Conservation (phyloP, 805 yeast genomes). For the Candida coquimbonensis region DNA sequence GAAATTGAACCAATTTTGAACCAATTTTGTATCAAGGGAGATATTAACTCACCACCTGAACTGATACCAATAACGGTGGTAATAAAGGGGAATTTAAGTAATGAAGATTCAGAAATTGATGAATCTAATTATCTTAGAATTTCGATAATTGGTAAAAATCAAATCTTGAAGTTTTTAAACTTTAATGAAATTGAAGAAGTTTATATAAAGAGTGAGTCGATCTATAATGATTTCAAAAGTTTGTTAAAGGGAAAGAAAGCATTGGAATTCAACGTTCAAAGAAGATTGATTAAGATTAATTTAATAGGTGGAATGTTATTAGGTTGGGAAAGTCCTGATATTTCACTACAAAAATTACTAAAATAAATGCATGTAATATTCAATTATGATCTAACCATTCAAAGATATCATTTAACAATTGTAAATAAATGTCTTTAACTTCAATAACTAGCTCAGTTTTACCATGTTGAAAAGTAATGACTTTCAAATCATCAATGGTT, state of each 20-base stretch:
- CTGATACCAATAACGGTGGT: slow-evolving; percentile 10
- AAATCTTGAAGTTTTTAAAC: slow-evolving; percentile 15
- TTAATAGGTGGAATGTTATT: slow-evolving; percentile 5
- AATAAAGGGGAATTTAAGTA: background rate
- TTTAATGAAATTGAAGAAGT: slow-evolving; percentile 20
- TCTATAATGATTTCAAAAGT: slow-evolving; percentile 4
- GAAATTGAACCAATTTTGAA: slow-evolving; percentile 14
- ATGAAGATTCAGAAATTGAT: background rate
- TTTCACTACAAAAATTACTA: slow-evolving; percentile 7
- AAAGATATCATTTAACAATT: slow-evolving; percentile 11
- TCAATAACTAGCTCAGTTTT: slow-evolving; percentile 16
- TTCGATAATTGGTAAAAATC: slow-evolving; percentile 7
- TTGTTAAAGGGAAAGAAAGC: slow-evolving; percentile 4
- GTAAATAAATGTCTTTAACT: slow-evolving; percentile 11
- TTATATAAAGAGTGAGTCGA: slow-evolving; percentile 10
- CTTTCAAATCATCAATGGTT: slow-evolving; percentile 7
- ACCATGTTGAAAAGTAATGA: slow-evolving; percentile 15
- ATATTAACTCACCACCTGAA: slow-evolving; percentile 3
- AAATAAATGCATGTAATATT: background rate
- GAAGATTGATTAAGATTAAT: slow-evolving; percentile 10
- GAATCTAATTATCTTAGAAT: slow-evolving; percentile 10
- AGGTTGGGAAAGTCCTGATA: slow-evolving; percentile 15
- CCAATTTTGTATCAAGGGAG: slow-evolving; percentile 11
- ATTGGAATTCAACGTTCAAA: slow-evolving; percentile 7
- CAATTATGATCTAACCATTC: slow-evolving; percentile 16